phyloP scores from a whole-genome alignment of 2,329 filamentous ascomycete genomes.

The Xylaria sp. region DNA sequence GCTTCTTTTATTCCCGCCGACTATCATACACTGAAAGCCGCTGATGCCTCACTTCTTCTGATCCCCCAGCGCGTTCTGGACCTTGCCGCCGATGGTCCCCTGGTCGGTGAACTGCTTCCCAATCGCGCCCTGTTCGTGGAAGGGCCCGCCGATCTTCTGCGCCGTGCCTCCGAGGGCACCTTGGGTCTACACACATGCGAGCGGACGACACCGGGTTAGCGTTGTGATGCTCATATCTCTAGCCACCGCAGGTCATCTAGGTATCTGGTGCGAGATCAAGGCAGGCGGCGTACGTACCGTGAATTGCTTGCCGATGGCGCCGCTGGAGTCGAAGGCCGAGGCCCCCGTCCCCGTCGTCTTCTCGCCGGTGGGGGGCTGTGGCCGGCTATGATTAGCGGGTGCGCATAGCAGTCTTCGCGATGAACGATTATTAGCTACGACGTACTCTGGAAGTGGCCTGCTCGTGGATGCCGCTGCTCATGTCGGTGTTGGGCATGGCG shows the following conservation, averaged over 20 bases:
- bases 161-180: slow-evolving; percentile 2
- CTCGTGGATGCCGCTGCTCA: slow-evolving; percentile 6
- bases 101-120: slow-evolving; percentile 6
- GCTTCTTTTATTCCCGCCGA: not conserved
- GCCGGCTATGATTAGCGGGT: not conserved
- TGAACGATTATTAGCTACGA: not conserved
- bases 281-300: not conserved
- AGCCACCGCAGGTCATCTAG: not conserved
- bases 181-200: no score
- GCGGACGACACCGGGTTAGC: no score
- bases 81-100: slow-evolving; percentile 3
- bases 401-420: not conserved
- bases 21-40: not conserved
- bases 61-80: slow-evolving; percentile 1
- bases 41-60: not conserved
- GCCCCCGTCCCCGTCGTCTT: slow-evolving; percentile 1
- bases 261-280: not conserved
- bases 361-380: not conserved
- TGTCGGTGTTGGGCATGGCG: slow-evolving; percentile 3
- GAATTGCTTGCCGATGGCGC: slow-evolving; percentile 10
- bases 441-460: not conserved
- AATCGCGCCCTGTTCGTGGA: not conserved
- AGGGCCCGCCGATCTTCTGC: slow-evolving; percentile 2
- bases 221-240: no score
- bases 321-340: slow-evolving; percentile 6